These are phyloP conservation scores for Usnea hakonensis DNA, from an alignment of 495 filamentous ascomycete genomes.

Conservation along the genomic window DNA sequence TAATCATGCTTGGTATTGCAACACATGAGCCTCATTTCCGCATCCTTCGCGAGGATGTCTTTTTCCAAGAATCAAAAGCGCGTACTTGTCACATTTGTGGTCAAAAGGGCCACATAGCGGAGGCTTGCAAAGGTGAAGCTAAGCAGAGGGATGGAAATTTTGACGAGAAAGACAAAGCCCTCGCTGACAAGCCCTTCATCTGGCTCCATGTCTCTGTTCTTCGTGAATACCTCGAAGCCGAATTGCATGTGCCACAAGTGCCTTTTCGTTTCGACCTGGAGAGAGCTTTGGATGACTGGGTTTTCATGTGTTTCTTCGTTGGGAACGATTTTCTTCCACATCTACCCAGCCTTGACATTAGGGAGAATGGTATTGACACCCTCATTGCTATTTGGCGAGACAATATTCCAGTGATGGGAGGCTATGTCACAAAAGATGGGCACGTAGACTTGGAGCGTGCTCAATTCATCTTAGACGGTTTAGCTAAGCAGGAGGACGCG, in stretches of 20 bases:
- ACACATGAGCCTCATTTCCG: constrained; percentile 98
- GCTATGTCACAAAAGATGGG: constrained; percentile 92
- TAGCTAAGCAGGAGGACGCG: constrained; percentile 90
- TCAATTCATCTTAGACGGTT: constrained; percentile 78
- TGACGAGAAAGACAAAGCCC: constrained; percentile 69
- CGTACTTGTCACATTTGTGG: constrained; percentile 80
- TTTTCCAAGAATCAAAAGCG: constrained; percentile 75
- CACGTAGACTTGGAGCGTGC: constrained; percentile 79
- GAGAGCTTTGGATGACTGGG: constrained; percentile 97
- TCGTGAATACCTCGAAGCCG: constrained; percentile 85
- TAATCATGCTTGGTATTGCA: constrained; percentile 96
- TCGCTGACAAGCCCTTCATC: constrained; percentile 80
- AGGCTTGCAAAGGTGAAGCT: constrained; percentile 71
- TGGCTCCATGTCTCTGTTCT: constrained; percentile 93
- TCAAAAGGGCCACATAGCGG: constrained; percentile 79
- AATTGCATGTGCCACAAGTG: constrained; percentile 74
- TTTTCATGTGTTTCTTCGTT: constrained; percentile 99
- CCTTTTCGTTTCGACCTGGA: constrained; percentile 83
- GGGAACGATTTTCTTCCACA: constrained; percentile 99
- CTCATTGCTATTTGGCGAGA: constrained; percentile 93
- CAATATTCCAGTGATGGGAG: constrained; percentile 83
- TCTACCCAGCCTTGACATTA: constrained; percentile 90
- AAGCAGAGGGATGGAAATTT: constrained; percentile 81
- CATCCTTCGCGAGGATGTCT: constrained; percentile 95
- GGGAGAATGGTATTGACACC: constrained; percentile 94